A percentile compares a stretch with the other conserved stretches of the same genome.
phyloP scores from a whole-genome alignment of 805 yeast species.

The Saccharomycopsis fermentans region DNA sequence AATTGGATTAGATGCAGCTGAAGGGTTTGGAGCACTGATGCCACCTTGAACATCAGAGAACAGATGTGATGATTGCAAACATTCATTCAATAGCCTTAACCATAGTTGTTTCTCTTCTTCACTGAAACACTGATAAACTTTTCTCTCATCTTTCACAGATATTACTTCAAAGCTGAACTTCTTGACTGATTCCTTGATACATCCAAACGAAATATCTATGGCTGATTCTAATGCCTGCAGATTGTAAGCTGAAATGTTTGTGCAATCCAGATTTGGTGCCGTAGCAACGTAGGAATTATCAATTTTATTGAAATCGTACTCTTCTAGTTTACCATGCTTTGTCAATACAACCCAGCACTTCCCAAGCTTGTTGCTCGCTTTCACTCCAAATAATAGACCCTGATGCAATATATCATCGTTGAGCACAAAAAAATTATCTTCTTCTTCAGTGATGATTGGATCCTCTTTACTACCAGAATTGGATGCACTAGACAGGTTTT shows the following conservation, averaged over 20 bases:
- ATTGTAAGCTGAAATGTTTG: neutral
- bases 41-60: neutral
- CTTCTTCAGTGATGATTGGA: neutral
- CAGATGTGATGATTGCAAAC: slow-evolving; percentile 1
- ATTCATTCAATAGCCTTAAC: slow-evolving; percentile 45
- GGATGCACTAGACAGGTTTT: neutral
- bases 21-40: neutral
- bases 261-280: neutral
- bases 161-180: slow-evolving; percentile 64
- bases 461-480: neutral
- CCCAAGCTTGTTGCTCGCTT: neutral
- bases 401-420: neutral
- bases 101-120: slow-evolving; percentile 60
- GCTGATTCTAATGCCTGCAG: slow-evolving; percentile 29
- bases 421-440: neutral
- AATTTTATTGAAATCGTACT: neutral
- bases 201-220: slow-evolving; percentile 60
- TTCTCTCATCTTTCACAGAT: slow-evolving; percentile 55
- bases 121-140: slow-evolving; percentile 64
- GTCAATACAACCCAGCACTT: neutral
- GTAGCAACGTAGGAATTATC: neutral
- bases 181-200: slow-evolving; percentile 30
- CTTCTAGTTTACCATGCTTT: neutral
- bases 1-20: neutral
- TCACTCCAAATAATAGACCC: neutral